Percentiles rank a stretch among this genome's conserved stretches.
These are phyloP conservation scores for Melocanna baccifera DNA, from an alignment of 176 grass and related monocot species.

Conservation along the genomic window DNA sequence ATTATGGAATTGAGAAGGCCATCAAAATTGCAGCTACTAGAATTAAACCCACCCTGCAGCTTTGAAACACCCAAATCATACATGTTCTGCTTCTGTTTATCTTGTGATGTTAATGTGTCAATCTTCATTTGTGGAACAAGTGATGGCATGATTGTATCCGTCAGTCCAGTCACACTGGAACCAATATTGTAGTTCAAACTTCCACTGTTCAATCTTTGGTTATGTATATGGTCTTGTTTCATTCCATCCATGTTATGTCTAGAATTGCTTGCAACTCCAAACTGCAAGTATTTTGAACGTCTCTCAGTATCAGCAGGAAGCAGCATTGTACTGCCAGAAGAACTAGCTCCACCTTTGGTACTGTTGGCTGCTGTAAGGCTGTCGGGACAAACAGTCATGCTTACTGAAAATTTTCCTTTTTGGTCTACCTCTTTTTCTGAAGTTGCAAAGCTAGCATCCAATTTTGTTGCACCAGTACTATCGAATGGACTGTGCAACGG, in stretches of 20 bases:
- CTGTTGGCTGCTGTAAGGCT: conserved; percentile 40
- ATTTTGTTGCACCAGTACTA: conserved; percentile 18
- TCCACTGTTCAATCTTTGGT: conserved; percentile 42
- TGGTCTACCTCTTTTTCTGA: conserved; percentile 17
- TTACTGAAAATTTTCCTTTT: conserved; percentile 29
- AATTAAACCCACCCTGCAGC: conserved; percentile 52
- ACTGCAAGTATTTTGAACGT: conserved; percentile 53
- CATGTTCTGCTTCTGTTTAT: conserved; percentile 40
- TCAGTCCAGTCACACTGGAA: conserved; percentile 34
- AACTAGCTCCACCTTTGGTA: conserved; percentile 35
- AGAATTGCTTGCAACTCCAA: conserved; percentile 41
- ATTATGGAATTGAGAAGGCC: conserved; percentile 82
- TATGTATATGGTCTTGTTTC: conserved; percentile 43
- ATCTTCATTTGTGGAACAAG: conserved; percentile 34
- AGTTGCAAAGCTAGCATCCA: conserved; percentile 29
- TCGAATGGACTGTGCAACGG: conserved; percentile 32
- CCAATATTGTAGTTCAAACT: conserved; percentile 39
- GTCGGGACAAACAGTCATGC: conserved; percentile 19
- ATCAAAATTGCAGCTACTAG: conserved; percentile 64
- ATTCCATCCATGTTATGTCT: conserved; percentile 41
- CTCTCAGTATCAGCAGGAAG: conserved; percentile 29
- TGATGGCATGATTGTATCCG: conserved; percentile 27
- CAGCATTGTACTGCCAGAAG: conserved; percentile 32
- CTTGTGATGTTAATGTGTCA: conserved; percentile 36
- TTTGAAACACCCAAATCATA: conserved; percentile 49